A percentile compares a stretch with the other conserved stretches of the same genome.
Conservation (phyloP, 345 rosid species). For the Populus pruinosa region DNA sequence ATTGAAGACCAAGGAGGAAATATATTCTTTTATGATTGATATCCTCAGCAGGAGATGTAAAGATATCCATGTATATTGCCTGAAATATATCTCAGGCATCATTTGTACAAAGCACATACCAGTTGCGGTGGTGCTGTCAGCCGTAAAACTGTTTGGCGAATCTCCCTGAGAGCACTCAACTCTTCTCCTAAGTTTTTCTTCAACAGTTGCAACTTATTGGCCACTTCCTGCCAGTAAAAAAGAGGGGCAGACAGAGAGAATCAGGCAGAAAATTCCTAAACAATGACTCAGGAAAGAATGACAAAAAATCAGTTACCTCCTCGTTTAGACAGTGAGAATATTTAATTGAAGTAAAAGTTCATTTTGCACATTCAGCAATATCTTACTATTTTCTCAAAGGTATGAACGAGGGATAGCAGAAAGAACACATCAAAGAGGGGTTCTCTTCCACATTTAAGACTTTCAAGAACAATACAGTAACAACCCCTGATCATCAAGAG, state of each 20-base stretch:
- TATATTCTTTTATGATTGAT: not conserved
- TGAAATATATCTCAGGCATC: not conserved
- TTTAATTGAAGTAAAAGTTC: not conserved
- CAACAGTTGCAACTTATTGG: constrained; percentile 47
- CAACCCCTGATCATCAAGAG: not conserved
- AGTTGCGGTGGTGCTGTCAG: constrained; percentile 66
- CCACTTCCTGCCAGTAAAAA: constrained; percentile 59
- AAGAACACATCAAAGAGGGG: not conserved
- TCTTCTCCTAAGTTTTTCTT: constrained; percentile 68
- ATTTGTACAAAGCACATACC: constrained; percentile 42
- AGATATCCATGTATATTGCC: not conserved
- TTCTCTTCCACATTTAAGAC: not conserved
- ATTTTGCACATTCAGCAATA: not conserved
- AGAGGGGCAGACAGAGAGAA: constrained; percentile 5
- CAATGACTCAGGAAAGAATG: not conserved
- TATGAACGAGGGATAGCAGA: not conserved
- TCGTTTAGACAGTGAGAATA: not conserved
- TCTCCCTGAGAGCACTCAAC: constrained; percentile 54
- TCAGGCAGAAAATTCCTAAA: constrained; percentile 9
- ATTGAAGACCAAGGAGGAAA: not conserved
- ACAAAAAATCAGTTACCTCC: not conserved
- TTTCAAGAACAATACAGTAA: not conserved
- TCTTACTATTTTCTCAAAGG: not conserved
- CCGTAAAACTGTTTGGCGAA: constrained; percentile 68
- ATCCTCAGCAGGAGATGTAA: not conserved